Evolutionary conservation across 805 yeast genomes (phyloP).

Genomic region (Saccharomyces eubayanus): DNA sequence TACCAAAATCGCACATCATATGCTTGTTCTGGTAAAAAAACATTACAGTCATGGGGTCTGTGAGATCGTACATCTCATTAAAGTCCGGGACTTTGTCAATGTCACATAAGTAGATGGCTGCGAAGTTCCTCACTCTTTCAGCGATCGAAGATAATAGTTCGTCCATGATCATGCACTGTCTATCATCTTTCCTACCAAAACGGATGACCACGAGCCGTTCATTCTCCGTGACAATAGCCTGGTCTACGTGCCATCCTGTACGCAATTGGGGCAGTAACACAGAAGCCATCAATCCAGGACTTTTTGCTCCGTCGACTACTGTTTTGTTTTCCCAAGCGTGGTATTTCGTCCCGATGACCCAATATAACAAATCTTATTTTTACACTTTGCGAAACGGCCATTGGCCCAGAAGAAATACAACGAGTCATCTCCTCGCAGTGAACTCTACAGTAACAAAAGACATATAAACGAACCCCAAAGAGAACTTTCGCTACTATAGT

Average conservation of each 20-base stretch:
- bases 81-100: slow-evolving; percentile 85
- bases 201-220: slow-evolving; percentile 81
- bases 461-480: neutral
- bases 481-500: neutral
- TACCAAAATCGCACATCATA: slow-evolving; percentile 98
- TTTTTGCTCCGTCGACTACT: neutral
- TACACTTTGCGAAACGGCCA: neutral
- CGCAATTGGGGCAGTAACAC: slow-evolving; percentile 72
- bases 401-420: neutral
- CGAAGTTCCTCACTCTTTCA: slow-evolving; percentile 80
- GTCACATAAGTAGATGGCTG: slow-evolving; percentile 81
- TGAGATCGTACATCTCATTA: slow-evolving; percentile 43
- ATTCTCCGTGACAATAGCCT: slow-evolving; percentile 89
- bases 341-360: neutral
- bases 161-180: slow-evolving; percentile 84
- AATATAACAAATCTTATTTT: neutral
- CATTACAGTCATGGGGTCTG: slow-evolving; percentile 89
- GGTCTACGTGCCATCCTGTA: slow-evolving; percentile 96
- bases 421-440: neutral
- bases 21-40: slow-evolving; percentile 88
- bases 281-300: slow-evolving; percentile 50
- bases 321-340: neutral
- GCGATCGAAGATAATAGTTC: slow-evolving; percentile 72
- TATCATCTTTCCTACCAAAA: slow-evolving; percentile 73
- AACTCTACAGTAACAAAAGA: neutral